Percentiles rank a stretch among this genome's conserved stretches.
Conservation (phyloP, 1,284 basidiomycete genomes). For the Puccinia novopanici region DNA sequence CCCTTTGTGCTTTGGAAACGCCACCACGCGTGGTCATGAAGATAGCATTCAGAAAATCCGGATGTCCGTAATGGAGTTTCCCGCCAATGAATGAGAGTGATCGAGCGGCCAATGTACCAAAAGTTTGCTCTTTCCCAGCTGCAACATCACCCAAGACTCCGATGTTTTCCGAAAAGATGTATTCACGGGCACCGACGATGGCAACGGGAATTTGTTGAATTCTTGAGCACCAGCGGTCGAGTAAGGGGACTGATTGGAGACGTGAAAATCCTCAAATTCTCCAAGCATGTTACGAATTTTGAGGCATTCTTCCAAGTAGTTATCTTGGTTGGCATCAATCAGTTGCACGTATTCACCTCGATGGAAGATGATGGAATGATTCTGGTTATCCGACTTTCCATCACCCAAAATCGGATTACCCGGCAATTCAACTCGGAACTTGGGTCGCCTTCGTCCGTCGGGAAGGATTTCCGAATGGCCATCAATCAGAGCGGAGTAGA, state of each 20-base stretch:
- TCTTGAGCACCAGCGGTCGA: constrained; percentile 68
- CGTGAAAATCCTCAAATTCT: constrained; percentile 92
- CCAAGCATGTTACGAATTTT: constrained; percentile 98
- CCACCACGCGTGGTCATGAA: constrained; percentile 99
- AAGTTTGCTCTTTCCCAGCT: constrained; percentile 98
- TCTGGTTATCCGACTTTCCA: constrained; percentile 99
- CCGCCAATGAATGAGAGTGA: constrained; percentile 96
- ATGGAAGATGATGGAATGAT: constrained; percentile 98
- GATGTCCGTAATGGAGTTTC: constrained; percentile 97
- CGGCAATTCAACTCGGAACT: constrained; percentile 97
- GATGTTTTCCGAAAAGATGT: constrained; percentile 99
- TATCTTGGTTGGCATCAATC: constrained; percentile 99
- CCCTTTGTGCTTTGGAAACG: constrained; percentile 98
- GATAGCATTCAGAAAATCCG: constrained; percentile 95
- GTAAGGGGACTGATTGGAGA: constrained; percentile 86
- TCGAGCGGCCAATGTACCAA: constrained; percentile 93
- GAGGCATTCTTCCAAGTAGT: constrained; percentile 98
- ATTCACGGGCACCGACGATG: constrained; percentile 97
- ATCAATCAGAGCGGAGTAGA: constrained; percentile 95
- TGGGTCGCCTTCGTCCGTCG: constrained; percentile 84
- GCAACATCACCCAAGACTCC: constrained; percentile 98
- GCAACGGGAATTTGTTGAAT: constrained; percentile 84
- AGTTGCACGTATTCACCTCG: constrained; percentile 98
- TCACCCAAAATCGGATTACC: constrained; percentile 99
- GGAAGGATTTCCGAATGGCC: constrained; percentile 94